These are phyloP conservation scores for Xylaria telfairii DNA, from an alignment of 495 filamentous ascomycete species.

Conservation along the genomic window DNA sequence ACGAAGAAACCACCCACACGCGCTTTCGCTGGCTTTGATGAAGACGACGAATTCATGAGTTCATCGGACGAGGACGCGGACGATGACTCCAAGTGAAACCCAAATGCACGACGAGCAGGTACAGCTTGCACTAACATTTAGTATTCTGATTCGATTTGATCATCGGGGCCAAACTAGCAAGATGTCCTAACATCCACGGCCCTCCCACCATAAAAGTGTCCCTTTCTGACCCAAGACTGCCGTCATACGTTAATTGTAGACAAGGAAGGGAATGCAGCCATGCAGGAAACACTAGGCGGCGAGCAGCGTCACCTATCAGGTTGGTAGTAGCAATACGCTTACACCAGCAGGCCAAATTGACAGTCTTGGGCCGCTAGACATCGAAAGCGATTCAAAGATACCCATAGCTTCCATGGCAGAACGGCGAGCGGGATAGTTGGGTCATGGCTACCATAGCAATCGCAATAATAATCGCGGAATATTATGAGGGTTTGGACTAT, in stretches of 20 bases:
- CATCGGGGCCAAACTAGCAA: neutral
- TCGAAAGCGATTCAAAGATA: neutral
- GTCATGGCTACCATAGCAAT: neutral
- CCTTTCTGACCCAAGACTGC: neutral
- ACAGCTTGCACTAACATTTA: neutral
- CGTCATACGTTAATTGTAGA: neutral
- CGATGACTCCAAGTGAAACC: slow-evolving; percentile 5
- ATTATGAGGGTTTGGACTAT: neutral
- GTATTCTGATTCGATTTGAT: too few species aligned
- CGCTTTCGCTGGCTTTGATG: slow-evolving; percentile 84
- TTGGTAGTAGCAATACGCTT: neutral
- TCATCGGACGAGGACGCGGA: slow-evolving; percentile 68
- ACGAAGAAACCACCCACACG: slow-evolving; percentile 53
- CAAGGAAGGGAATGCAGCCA: neutral
- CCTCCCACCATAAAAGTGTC: neutral
- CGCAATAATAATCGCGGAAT: neutral
- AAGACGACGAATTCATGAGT: slow-evolving; percentile 90
- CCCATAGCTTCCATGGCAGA: neutral
- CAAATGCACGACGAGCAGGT: neutral
- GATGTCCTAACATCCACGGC: neutral
- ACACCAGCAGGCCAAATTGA: neutral
- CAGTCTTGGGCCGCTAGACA: neutral
- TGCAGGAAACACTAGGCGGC: neutral
- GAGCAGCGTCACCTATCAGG: neutral
- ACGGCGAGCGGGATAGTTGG: neutral